Evolutionary conservation across 805 yeast genomes (phyloP).

Genomic region (Debaryomyces maramus): DNA sequence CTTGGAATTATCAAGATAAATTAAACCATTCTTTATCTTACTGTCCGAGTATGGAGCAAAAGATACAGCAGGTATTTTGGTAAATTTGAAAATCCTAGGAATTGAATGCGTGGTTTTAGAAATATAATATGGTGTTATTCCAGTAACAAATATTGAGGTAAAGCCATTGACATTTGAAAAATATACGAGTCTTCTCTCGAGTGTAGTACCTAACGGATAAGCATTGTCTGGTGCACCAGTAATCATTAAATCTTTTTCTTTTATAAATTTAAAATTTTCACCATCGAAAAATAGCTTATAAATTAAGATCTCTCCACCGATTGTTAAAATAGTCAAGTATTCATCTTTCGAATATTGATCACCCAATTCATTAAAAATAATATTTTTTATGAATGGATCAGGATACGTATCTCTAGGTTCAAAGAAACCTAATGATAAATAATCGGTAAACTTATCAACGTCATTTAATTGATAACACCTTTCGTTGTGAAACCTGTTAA

Average conservation of each 20-base stretch:
- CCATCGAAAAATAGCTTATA: conserved; percentile 60
- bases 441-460: conserved; percentile 47
- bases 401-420: conserved; percentile 56
- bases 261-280: conserved; percentile 39
- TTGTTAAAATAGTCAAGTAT: conserved; percentile 67
- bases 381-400: conserved; percentile 73
- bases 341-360: conserved; percentile 55
- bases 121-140: conserved; percentile 68
- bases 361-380: conserved; percentile 64
- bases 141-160: conserved; percentile 67
- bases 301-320: conserved; percentile 75
- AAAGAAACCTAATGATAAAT: conserved; percentile 44
- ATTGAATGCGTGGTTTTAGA: conserved; percentile 62
- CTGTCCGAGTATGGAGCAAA: conserved; percentile 54
- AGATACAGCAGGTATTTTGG: conserved; percentile 64
- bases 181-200: conserved; percentile 67
- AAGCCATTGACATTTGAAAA: conserved; percentile 58
- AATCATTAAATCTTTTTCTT: conserved; percentile 46
- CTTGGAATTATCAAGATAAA: conserved; percentile 68
- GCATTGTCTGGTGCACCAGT: conserved; percentile 85
- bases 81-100: conserved; percentile 67
- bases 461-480: conserved; percentile 54
- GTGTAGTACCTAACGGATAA: conserved; percentile 62
- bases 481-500: conserved; percentile 55
- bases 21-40: conserved; percentile 50